A percentile compares a stretch with the other conserved stretches of the same genome.
Conservation (phyloP, 2,329 filamentous ascomycete genomes). For the Diaporthe longicolla region DNA sequence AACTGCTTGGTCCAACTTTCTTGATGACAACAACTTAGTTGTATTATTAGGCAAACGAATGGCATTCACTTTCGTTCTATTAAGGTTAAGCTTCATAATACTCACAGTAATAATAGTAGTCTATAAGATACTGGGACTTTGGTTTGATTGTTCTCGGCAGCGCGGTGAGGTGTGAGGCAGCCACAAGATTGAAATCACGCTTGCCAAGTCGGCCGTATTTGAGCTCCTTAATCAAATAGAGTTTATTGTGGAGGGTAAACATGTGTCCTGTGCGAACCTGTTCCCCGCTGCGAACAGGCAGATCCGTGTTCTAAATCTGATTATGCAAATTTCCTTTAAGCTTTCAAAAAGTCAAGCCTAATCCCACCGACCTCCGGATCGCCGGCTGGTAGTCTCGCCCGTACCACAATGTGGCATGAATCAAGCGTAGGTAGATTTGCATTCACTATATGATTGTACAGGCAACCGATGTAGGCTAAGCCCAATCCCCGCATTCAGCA, state of each 20-base stretch:
- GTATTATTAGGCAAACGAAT: neutral
- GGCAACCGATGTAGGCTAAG: slow-evolving; percentile 6
- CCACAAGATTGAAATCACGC: neutral
- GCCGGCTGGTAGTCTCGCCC: slow-evolving; percentile 8
- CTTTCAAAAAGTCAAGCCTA: slow-evolving; percentile 13
- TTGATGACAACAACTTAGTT: neutral
- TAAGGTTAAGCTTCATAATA: neutral
- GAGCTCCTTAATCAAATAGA: slow-evolving; percentile 30
- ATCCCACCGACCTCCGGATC: slow-evolving; percentile 1
- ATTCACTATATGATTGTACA: neutral
- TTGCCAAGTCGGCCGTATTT: slow-evolving; percentile 9
- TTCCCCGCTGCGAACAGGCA: slow-evolving; percentile 18
- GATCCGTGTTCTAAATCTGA: slow-evolving; percentile 15
- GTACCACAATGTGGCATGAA: neutral
- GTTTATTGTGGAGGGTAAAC: slow-evolving; percentile 15
- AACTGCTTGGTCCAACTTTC: neutral
- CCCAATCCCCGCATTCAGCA: neutral
- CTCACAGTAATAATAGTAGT: neutral
- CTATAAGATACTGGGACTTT: slow-evolving; percentile 13
- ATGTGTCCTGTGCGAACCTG: slow-evolving; percentile 1
- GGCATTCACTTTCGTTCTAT: neutral
- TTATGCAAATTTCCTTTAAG: slow-evolving; percentile 24
- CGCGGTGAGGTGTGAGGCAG: neutral
- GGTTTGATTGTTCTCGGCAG: slow-evolving; percentile 4
- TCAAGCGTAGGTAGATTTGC: slow-evolving; percentile 1